phyloP scores from a whole-genome alignment of 2,329 filamentous ascomycete genomes.

The Fusarium paranaense region DNA sequence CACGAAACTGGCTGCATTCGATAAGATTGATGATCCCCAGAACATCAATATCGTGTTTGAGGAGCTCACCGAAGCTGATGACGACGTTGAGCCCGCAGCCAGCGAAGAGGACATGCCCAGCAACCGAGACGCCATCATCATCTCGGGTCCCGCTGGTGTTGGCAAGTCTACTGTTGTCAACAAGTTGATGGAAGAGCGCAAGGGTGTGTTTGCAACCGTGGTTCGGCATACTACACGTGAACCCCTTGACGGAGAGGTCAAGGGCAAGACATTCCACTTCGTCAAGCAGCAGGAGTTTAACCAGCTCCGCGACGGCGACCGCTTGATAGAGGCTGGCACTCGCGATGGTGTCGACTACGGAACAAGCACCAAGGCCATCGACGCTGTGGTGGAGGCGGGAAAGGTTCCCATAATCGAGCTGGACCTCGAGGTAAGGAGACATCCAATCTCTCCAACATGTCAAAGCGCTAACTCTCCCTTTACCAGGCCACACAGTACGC shows the following conservation, averaged over 20 bases:
- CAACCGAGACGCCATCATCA: slow-evolving; percentile 69
- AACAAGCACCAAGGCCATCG: slow-evolving; percentile 65
- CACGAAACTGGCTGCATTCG: slow-evolving; percentile 80
- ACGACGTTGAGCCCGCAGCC: slow-evolving; percentile 50
- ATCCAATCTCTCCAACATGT: neutral
- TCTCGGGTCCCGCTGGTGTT: slow-evolving; percentile 72
- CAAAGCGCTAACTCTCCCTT: slow-evolving; percentile 1
- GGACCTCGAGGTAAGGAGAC: slow-evolving; percentile 61
- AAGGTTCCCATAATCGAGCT: slow-evolving; percentile 71
- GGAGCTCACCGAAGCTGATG: slow-evolving; percentile 55
- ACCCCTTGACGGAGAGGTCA: slow-evolving; percentile 61
- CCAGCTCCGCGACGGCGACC: slow-evolving; percentile 69
- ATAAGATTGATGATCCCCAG: slow-evolving; percentile 87
- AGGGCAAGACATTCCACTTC: slow-evolving; percentile 66
- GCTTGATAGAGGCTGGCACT: slow-evolving; percentile 67
- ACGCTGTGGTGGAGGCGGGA: slow-evolving; percentile 62
- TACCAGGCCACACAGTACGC: slow-evolving; percentile 66
- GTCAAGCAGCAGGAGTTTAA: slow-evolving; percentile 68
- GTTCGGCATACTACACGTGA: slow-evolving; percentile 66
- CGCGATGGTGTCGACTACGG: slow-evolving; percentile 65
- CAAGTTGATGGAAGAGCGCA: slow-evolving; percentile 72
- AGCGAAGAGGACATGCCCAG: slow-evolving; percentile 56
- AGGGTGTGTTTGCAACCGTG: slow-evolving; percentile 72
- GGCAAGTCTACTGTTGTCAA: slow-evolving; percentile 74
- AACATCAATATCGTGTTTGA: slow-evolving; percentile 72